Evolutionary conservation across 352 stramenopile genomes (phyloP).

Genomic region (Phytophthora agathidicida): DNA sequence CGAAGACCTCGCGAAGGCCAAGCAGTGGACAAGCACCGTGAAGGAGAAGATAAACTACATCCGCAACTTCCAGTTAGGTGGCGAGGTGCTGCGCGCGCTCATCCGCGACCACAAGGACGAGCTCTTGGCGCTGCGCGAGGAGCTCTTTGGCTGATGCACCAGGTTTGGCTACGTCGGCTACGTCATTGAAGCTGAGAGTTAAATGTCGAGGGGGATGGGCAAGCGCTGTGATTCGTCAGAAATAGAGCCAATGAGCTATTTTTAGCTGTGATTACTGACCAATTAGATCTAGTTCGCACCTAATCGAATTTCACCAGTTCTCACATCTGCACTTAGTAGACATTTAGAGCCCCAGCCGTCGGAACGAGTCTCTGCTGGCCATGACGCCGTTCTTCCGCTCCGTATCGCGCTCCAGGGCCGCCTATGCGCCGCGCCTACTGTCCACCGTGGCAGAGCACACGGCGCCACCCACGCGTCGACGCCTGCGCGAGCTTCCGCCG

Average conservation of each 20-base stretch:
- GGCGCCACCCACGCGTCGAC: constrained; percentile 49
- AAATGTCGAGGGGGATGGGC: constrained; percentile 26
- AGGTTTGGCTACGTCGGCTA: background rate
- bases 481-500: constrained; percentile 69
- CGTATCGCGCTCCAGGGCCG: constrained; percentile 19
- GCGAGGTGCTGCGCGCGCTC: constrained; percentile 55
- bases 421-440: constrained; percentile 23
- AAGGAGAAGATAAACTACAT: constrained; percentile 52
- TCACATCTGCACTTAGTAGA: constrained; percentile 6
- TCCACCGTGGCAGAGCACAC: constrained; percentile 51
- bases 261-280: constrained; percentile 7
- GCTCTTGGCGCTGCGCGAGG: constrained; percentile 53
- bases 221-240: constrained; percentile 12
- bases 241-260: constrained; percentile 1
- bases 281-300: constrained; percentile 7
- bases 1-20: constrained; percentile 9
- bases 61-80: constrained; percentile 64
- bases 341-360: constrained; percentile 25
- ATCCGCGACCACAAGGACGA: constrained; percentile 68
- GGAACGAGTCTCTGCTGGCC: constrained; percentile 1
- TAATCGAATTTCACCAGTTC: constrained; percentile 6
- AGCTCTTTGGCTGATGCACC: constrained; percentile 48
- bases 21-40: constrained; percentile 52
- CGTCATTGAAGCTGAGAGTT: constrained; percentile 17
- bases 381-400: constrained; percentile 48